phyloP scores from a whole-genome alignment of 306 rosid genomes.

The Vachellia pachyceras region DNA sequence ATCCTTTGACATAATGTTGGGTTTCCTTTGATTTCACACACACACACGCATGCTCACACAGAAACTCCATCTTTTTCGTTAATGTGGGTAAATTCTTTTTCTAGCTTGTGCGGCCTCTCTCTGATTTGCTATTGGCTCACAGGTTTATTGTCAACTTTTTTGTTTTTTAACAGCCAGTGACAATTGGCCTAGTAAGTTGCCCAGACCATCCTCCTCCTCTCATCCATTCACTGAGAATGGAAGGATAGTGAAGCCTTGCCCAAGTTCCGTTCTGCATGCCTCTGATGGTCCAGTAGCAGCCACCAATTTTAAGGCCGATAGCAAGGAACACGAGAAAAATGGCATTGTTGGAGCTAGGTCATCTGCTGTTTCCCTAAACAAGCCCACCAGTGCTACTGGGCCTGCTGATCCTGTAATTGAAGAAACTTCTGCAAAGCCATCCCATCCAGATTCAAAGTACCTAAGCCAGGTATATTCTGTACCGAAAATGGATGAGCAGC shows the following conservation, averaged over 20 bases:
- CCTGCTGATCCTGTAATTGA: conserved; percentile 47
- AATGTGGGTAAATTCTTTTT: conserved; percentile 17
- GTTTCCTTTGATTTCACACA: conserved; percentile 24
- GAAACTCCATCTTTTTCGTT: conserved; percentile 15
- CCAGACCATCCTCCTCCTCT: conserved; percentile 48
- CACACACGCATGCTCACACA: background rate
- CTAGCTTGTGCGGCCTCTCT: conserved; percentile 23
- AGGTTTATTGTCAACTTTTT: conserved; percentile 38
- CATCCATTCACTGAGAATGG: conserved; percentile 64
- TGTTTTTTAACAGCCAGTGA: conserved; percentile 63
- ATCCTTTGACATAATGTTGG: conserved; percentile 19
- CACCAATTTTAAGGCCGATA: conserved; percentile 51
- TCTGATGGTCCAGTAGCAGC: conserved; percentile 50
- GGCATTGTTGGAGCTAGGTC: conserved; percentile 59
- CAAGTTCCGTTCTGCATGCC: conserved; percentile 40
- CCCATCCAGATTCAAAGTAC: conserved; percentile 70
- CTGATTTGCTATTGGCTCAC: conserved; percentile 41
- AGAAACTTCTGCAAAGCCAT: conserved; percentile 49
- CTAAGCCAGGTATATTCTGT: conserved; percentile 61
- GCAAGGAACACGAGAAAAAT: conserved; percentile 57
- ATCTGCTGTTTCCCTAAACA: conserved; percentile 45
- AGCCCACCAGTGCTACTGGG: conserved; percentile 32
- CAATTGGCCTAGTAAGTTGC: conserved; percentile 62
- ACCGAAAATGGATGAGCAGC: conserved; percentile 61
- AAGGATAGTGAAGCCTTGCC: conserved; percentile 64